phyloP scores from a whole-genome alignment of 2,329 filamentous ascomycete species.

The Cladosporium sp. region DNA sequence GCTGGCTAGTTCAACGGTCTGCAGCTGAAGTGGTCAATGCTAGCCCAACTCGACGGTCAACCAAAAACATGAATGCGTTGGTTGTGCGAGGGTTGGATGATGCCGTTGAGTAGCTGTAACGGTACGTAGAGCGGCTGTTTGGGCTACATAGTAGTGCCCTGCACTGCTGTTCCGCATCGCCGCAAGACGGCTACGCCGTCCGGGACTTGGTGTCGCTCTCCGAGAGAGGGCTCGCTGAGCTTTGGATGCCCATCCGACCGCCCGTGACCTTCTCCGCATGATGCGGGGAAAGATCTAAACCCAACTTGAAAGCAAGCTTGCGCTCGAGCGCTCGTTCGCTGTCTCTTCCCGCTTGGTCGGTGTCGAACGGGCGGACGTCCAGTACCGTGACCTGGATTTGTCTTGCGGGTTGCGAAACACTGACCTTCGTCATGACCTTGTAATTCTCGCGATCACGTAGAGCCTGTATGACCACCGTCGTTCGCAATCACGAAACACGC shows the following conservation, averaged over 20 bases:
- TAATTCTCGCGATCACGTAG: too few species aligned
- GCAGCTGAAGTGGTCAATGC: background rate
- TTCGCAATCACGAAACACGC: too few species aligned
- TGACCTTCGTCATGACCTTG: too few species aligned
- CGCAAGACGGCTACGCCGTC: background rate
- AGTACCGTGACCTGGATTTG: constrained; percentile 4
- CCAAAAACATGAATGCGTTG: too few species aligned
- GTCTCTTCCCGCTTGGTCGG: background rate
- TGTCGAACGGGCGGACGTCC: background rate
- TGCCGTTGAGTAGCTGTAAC: background rate
- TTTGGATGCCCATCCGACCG: constrained; percentile 7
- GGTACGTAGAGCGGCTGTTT: too few species aligned
- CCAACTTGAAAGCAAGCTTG: background rate
- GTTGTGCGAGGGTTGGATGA: background rate
- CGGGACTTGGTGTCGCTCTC: background rate
- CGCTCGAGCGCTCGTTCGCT: background rate
- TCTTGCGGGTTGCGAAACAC: background rate
- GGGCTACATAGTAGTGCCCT: too few species aligned
- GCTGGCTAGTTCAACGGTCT: constrained; percentile 4
- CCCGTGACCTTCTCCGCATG: constrained; percentile 4
- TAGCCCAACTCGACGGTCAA: too few species aligned
- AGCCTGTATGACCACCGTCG: too few species aligned
- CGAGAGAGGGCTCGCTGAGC: background rate
- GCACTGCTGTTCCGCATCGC: background rate
- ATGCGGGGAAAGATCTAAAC: constrained; percentile 9